phyloP scores from a whole-genome alignment of 2,329 filamentous ascomycete species.

The Metarhizium humberi region DNA sequence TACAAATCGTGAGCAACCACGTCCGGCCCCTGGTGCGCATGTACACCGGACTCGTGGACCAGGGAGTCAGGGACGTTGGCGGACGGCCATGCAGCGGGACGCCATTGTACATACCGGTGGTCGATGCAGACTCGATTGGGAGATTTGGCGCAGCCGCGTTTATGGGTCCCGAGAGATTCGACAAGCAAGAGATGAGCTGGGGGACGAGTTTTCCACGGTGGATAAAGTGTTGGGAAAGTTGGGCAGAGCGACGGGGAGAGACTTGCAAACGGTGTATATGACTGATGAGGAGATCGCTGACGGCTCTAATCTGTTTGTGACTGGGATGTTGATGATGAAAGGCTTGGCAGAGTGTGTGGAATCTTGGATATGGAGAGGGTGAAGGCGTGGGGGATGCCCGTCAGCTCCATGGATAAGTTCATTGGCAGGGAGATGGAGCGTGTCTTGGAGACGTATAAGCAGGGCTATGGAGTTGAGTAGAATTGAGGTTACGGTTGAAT shows the following conservation, averaged over 20 bases:
- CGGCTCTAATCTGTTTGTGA: conserved; percentile 26
- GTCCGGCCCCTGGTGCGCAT: conserved; percentile 29
- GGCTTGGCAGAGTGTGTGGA: conserved; percentile 16
- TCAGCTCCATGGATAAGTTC: conserved; percentile 34
- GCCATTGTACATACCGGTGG: too few relatives aligned
- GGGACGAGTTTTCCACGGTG: conserved; percentile 2
- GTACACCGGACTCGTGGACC: conserved; percentile 21
- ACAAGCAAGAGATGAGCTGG: conserved; percentile 28
- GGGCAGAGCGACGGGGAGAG: conserved; percentile 20
- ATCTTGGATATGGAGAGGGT: conserved; percentile 26
- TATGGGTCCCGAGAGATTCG: too few relatives aligned
- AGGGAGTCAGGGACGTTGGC: too few relatives aligned
- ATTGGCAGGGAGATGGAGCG: conserved; percentile 27
- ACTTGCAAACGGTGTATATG: conserved; percentile 27
- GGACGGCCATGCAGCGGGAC: too few relatives aligned
- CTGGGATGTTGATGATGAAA: conserved; percentile 25
- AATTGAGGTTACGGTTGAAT: neutral
- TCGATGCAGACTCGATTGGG: too few relatives aligned
- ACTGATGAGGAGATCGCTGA: conserved; percentile 29
- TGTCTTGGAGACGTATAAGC: conserved; percentile 19
- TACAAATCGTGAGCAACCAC: conserved; percentile 34
- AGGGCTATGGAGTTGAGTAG: neutral
- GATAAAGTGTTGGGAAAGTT: conserved; percentile 28
- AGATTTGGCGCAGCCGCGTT: too few relatives aligned
- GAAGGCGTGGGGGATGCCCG: conserved; percentile 25